phyloP scores from a whole-genome alignment of 2,329 filamentous ascomycete species.

The Colletotrichum nymphaeae region DNA sequence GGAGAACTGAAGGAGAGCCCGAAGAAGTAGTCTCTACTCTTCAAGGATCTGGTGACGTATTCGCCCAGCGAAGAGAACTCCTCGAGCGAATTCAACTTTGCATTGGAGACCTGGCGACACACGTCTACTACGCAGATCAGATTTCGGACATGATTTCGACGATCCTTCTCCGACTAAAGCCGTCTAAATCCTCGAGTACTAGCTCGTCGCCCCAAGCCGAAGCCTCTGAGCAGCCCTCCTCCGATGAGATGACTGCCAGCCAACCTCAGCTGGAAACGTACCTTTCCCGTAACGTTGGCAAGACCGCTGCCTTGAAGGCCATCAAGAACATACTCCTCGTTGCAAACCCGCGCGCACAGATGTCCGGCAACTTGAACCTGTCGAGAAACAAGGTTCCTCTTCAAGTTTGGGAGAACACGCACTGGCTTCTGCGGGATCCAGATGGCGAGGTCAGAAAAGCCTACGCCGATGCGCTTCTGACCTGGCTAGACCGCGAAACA shows the following conservation, averaged over 20 bases:
- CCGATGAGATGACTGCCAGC: conserved; percentile 45
- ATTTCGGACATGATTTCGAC: conserved; percentile 93
- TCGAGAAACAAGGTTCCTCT: conserved; percentile 81
- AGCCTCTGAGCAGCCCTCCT: conserved; percentile 53
- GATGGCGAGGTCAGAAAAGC: conserved; percentile 83
- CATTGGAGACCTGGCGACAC: conserved; percentile 91
- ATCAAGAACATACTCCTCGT: conserved; percentile 86
- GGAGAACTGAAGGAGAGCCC: conserved; percentile 45
- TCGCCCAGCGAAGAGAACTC: conserved; percentile 71
- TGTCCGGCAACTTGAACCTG: conserved; percentile 70
- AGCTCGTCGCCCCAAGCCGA: conserved; percentile 59
- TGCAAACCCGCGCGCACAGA: conserved; percentile 76
- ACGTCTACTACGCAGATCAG: conserved; percentile 97
- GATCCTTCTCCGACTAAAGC: conserved; percentile 82
- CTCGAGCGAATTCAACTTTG: conserved; percentile 76
- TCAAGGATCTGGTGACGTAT: conserved; percentile 51
- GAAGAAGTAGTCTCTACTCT: conserved; percentile 45
- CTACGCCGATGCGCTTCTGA: conserved; percentile 84
- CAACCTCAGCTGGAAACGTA: conserved; percentile 61
- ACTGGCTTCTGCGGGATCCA: conserved; percentile 88
- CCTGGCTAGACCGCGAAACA: conserved; percentile 88
- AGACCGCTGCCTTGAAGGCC: conserved; percentile 76
- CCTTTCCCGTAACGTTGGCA: conserved; percentile 65
- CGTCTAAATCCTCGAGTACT: conserved; percentile 58
- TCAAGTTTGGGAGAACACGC: conserved; percentile 94